Base-by-base conservation (phyloP, 2,329 filamentous ascomycete species). In the Clonostachys byssicola region DNA sequence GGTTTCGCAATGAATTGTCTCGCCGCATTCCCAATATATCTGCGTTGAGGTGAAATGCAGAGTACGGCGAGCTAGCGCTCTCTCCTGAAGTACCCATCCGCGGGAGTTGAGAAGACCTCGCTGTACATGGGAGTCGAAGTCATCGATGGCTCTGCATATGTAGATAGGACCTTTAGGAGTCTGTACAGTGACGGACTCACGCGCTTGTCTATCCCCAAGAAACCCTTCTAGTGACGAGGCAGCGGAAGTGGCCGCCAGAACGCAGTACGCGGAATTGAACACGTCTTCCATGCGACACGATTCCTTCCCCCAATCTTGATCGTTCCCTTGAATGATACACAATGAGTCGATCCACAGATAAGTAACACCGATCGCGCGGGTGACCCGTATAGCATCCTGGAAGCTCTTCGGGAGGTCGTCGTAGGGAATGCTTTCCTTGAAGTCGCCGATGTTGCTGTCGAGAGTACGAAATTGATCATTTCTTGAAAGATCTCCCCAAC, bases 341-440 rank as follows among this genome's bases (percentile, higher is more conserved):
- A 73, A 58, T 23, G 65, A 60, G 49, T 76, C 73, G 36, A 75
- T 65, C 58, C 58, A 60, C 3, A 60, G 12, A 39, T 62, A 61
- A 0, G 34, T 49, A 14, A 60, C 50, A 1, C 55, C 52, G 3
- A 60, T 14, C 3, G 51, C 46, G 16, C 57, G 34, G 6, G 43
- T 16, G 10, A 45, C 23, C 14, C 16, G 8, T 17, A 45, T 23
- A 36, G 34, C 43, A 33, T 45, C 43, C 20, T 34, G 34, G 43
- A 45, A 45, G n/a, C 18, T 45, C 10, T 17, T 23, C 10, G 43
- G 34, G 34, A 45, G 33, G 43, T 14, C 12, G n/a, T 18, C 16
- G 16, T 34, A 23, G 8, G 43, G 43, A n/a, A 45, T 45, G 2
- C 23, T 39, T 23, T 45, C n/a, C 43, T 45, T 45, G 17, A 39